phyloP scores from a whole-genome alignment of 164 flowering plant species.

The Berberis vulgaris region DNA sequence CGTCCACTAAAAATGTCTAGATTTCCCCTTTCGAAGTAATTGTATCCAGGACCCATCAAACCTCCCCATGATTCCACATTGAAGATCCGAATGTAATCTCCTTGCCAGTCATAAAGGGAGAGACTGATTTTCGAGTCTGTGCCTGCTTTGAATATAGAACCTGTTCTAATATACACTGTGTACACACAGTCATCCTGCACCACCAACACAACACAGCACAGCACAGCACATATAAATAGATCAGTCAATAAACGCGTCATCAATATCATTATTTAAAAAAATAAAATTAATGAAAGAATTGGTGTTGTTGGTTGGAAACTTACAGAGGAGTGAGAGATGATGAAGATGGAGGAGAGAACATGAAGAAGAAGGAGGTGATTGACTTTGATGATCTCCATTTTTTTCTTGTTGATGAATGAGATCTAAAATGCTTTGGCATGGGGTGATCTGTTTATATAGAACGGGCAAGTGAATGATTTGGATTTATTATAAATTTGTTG shows the following conservation, averaged over 20 bases:
- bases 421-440: not conserved
- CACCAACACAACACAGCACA: not conserved
- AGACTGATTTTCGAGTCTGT: conserved; percentile 71
- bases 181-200: conserved; percentile 58
- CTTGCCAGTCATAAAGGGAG: conserved; percentile 29
- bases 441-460: no score
- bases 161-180: conserved; percentile 71
- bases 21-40: conserved; percentile 87
- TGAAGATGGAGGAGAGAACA: conserved; percentile 5
- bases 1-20: conserved; percentile 79
- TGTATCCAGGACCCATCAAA: conserved; percentile 51
- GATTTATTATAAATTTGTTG: no score
- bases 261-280: no score
- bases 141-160: conserved; percentile 63
- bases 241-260: no score
- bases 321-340: conserved; percentile 12
- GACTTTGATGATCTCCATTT: not conserved
- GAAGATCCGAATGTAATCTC: conserved; percentile 25
- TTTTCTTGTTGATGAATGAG: not conserved
- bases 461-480: no score
- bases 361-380: conserved; percentile 6
- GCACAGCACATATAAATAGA: not conserved
- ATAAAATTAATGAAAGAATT: not conserved
- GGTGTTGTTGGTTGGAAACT: not conserved
- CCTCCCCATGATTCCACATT: conserved; percentile 81